Conservation (phyloP, 176 grass and related monocot genomes). For the Cenchrus americanus region DNA sequence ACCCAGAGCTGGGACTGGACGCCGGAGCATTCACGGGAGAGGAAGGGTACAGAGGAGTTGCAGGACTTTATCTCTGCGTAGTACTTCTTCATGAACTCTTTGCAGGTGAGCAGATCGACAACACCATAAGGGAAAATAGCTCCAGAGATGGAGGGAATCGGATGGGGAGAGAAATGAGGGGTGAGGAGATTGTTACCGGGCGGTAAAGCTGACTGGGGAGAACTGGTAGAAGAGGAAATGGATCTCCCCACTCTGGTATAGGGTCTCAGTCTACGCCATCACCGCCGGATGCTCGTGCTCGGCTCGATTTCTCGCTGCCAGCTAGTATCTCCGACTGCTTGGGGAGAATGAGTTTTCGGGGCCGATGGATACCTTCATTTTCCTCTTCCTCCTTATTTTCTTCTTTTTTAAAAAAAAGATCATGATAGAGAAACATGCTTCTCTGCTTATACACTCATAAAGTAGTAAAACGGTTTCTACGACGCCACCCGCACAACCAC, state of each 20-base stretch:
- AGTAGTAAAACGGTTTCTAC: too few species aligned
- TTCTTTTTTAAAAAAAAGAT: too few species aligned
- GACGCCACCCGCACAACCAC: slow-evolving; percentile 66
- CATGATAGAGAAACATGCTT: too few species aligned
- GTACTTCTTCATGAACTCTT: slow-evolving; percentile 87
- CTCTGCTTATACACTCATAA: too few species aligned
- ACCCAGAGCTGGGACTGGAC: slow-evolving; percentile 93
- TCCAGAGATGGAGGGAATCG: background rate
- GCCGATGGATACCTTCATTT: too few species aligned
- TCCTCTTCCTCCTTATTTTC: too few species aligned
- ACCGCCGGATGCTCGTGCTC: slow-evolving; percentile 15
- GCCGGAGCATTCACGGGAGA: slow-evolving; percentile 92
- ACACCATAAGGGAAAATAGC: background rate
- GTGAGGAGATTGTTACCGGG: background rate
- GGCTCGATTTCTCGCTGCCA: slow-evolving; percentile 1
- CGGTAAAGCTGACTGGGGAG: slow-evolving; percentile 67
- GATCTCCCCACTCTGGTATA: slow-evolving; percentile 78
- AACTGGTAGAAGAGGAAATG: slow-evolving; percentile 87
- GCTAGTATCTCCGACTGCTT: background rate
- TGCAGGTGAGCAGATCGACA: slow-evolving; percentile 28
- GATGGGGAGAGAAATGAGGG: background rate
- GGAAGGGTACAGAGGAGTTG: slow-evolving; percentile 80
- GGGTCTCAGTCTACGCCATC: slow-evolving; percentile 80
- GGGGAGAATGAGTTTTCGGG: too few species aligned
- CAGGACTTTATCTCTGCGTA: slow-evolving; percentile 84